Evolutionary conservation across 768 basidiomycete genomes (phyloP), one percentile per base, ranked within the genome.

Genomic region (Agaricus sinodeliciosus): DNA sequence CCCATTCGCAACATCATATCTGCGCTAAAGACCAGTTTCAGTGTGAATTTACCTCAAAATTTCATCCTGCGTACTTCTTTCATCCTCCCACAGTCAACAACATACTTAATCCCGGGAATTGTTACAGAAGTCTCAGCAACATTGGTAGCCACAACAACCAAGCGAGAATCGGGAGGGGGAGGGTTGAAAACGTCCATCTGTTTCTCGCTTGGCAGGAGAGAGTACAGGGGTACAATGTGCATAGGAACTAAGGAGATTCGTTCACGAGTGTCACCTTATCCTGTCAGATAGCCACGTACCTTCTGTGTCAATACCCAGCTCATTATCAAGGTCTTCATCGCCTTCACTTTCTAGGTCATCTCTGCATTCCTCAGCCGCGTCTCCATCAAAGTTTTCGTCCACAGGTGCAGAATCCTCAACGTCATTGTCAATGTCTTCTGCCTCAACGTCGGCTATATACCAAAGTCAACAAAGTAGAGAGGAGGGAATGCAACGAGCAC

Each of bases 101-200:
- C 95, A 67, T 99, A 99, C 13, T 90, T 87, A 60, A 99, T 94
- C 5, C 90, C 90, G 22, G 95, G 95, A 55, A 99, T 99, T 0
- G 95, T 98, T 28, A 98, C 73, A 6, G 95, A 96, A 0, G 95
- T 98, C 66, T 98, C 95, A 1, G 95, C 95, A 25, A 97, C 87
- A 64, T 98, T 97, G 1, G 95, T 98, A 1, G 95, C 83, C 4
- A 99, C 85, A 13, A 98, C 92, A 12, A 98, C 94, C 3, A 99
- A 76, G 34, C 96, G 88, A 55, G 75, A 71, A 4, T 85, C 89
- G 4, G 74, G 68, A 3, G 96, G 96, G 11, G 94, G 92, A 0
- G 85, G 73, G 55, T 84, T 72, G 64, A 99, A 99, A 2, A 97
- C 94, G 16, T 77, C 77, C 88, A 97, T 93, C 63, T 99, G 96